phyloP scores from a whole-genome alignment of 345 rosid genomes.

The Salix arbutifolia region DNA sequence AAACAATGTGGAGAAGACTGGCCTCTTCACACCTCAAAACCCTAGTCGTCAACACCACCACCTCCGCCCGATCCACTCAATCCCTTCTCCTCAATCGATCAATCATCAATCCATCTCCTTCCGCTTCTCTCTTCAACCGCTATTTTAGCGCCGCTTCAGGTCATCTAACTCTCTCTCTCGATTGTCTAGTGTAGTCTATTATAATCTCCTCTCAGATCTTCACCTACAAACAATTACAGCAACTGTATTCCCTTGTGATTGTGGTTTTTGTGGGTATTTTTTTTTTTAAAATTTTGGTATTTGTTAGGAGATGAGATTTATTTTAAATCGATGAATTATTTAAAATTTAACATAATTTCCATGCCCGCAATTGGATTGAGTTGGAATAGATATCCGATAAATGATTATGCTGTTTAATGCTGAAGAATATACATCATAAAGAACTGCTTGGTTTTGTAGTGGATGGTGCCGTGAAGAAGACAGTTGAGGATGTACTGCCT shows the following conservation, averaged over 20 bases:
- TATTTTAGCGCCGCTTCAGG: constrained; percentile 53
- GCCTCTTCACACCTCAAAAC: constrained; percentile 61
- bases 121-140: constrained; percentile 30
- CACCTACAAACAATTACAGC: background rate
- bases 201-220: background rate
- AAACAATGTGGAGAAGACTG: constrained; percentile 79
- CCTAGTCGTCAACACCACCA: constrained; percentile 43
- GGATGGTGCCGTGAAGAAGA: constrained; percentile 50
- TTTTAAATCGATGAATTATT: background rate
- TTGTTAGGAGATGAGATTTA: background rate
- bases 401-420: background rate
- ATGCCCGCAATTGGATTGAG: background rate
- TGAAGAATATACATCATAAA: background rate
- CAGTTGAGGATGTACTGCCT: constrained; percentile 69
- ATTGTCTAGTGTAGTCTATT: background rate
- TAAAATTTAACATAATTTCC: background rate
- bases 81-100: constrained; percentile 22
- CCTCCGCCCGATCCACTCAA: constrained; percentile 15
- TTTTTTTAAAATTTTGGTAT: background rate
- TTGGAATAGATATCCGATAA: background rate
- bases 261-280: background rate
- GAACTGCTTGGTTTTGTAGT: constrained; percentile 24
- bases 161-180: constrained; percentile 8
- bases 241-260: background rate
- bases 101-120: constrained; percentile 31